These are phyloP conservation scores for Purshia tridentata DNA, from an alignment of 306 rosid species.

Conservation along the genomic window DNA sequence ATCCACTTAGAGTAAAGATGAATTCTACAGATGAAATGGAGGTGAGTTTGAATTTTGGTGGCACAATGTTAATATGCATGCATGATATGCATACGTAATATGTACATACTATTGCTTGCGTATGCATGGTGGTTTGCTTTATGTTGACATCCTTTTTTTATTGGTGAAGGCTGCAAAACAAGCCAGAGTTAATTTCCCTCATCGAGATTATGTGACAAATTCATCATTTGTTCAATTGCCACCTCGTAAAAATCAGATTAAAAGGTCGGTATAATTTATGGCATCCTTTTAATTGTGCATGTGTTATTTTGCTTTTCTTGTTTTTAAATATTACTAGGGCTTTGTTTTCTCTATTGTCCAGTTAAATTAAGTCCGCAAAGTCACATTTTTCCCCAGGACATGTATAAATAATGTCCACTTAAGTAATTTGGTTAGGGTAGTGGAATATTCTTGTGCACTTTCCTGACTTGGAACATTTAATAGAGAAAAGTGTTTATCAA, in stretches of 20 bases:
- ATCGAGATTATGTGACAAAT: slow-evolving; percentile 38
- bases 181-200: slow-evolving; percentile 47
- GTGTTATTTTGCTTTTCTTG: not conserved
- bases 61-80: slow-evolving; percentile 2
- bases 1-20: slow-evolving; percentile 49
- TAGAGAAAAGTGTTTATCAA: no score
- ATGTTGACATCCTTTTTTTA: slow-evolving; percentile 27
- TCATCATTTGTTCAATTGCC: slow-evolving; percentile 45
- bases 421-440: no score
- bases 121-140: slow-evolving; percentile 22
- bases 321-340: not conserved
- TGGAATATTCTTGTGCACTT: no score
- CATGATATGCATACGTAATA: not conserved
- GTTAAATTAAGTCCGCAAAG: not conserved
- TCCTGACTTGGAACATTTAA: no score
- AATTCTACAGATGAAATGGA: slow-evolving; percentile 50
- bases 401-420: not conserved
- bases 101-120: not conserved
- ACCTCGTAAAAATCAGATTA: slow-evolving; percentile 41
- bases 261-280: slow-evolving; percentile 49
- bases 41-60: slow-evolving; percentile 53
- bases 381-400: not conserved
- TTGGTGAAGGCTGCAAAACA: slow-evolving; percentile 54
- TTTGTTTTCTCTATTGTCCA: not conserved
- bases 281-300: not conserved